These are phyloP conservation scores for Verticillium nonalfalfae DNA, from an alignment of 2,329 filamentous ascomycete genomes.

Conservation along the genomic window DNA sequence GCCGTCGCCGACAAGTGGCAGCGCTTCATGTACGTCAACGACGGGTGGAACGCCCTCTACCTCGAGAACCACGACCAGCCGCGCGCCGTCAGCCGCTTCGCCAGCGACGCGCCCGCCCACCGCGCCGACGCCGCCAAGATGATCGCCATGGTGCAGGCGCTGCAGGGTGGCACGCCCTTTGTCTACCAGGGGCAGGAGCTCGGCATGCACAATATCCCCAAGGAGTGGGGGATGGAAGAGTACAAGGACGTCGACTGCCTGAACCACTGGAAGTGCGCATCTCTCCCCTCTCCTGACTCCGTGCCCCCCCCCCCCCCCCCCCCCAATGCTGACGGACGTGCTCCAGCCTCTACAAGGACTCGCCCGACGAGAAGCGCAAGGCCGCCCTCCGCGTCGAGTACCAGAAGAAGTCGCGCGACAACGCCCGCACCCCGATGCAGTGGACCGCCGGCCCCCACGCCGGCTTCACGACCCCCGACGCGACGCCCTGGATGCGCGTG, in stretches of 20 bases:
- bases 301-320: no score
- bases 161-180: slow-evolving; percentile 58
- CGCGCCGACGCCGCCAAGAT: slow-evolving; percentile 50
- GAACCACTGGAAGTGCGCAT: slow-evolving; percentile 40
- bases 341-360: slow-evolving; percentile 27
- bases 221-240: slow-evolving; percentile 53
- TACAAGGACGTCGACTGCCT: slow-evolving; percentile 62
- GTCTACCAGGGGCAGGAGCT: slow-evolving; percentile 67
- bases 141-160: slow-evolving; percentile 48
- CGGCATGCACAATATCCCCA: slow-evolving; percentile 59
- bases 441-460: slow-evolving; percentile 56
- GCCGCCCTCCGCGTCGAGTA: slow-evolving; percentile 35
- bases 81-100: slow-evolving; percentile 51
- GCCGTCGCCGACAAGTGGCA: slow-evolving; percentile 51
- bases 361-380: slow-evolving; percentile 29
- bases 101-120: slow-evolving; percentile 40
- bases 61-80: slow-evolving; percentile 63
- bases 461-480: slow-evolving; percentile 52
- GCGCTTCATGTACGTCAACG: slow-evolving; percentile 49
- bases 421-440: slow-evolving; percentile 66
- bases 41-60: slow-evolving; percentile 60
- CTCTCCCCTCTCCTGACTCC: background rate
- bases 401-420: slow-evolving; percentile 58
- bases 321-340: background rate
- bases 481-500: slow-evolving; percentile 63